Conservation (phyloP, 1,139 yeast species). For the Suhomyces choctaworum region DNA sequence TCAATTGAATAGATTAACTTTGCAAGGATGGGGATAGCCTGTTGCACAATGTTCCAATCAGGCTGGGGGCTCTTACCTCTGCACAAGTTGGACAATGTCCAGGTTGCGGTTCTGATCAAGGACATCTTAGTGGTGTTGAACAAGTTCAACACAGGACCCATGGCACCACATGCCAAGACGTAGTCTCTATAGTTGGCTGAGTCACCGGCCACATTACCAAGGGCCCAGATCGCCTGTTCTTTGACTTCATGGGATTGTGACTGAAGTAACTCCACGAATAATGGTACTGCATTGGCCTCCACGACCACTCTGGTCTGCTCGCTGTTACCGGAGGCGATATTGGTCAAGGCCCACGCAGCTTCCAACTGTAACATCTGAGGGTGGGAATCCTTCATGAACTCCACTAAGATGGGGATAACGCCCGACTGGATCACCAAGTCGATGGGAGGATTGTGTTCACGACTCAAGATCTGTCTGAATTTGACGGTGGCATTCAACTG, state of each 20-base stretch:
- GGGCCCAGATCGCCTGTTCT: slow-evolving; percentile 99
- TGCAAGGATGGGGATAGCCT: slow-evolving; percentile 89
- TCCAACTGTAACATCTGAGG: slow-evolving; percentile 91
- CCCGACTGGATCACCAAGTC: slow-evolving; percentile 91
- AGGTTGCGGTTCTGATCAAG: slow-evolving; percentile 91
- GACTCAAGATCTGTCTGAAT: slow-evolving; percentile 88
- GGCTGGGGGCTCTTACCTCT: slow-evolving; percentile 97
- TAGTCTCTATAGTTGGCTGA: slow-evolving; percentile 85
- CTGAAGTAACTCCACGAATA: slow-evolving; percentile 77
- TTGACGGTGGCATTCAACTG: slow-evolving; percentile 89
- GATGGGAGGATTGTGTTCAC: slow-evolving; percentile 97
- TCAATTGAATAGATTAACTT: slow-evolving; percentile 88
- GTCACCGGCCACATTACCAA: slow-evolving; percentile 99
- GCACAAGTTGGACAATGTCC: slow-evolving; percentile 96
- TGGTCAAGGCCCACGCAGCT: slow-evolving; percentile 99
- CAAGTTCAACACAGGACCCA: slow-evolving; percentile 80
- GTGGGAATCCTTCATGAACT: slow-evolving; percentile 75
- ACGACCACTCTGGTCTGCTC: slow-evolving; percentile 90
- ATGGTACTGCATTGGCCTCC: slow-evolving; percentile 90
- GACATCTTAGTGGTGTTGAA: slow-evolving; percentile 83
- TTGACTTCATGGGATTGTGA: slow-evolving; percentile 87
- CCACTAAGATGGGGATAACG: slow-evolving; percentile 87
- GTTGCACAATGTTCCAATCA: slow-evolving; percentile 83
- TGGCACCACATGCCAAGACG: slow-evolving; percentile 81
- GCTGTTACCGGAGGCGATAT: slow-evolving; percentile 94